These are phyloP conservation scores for Actinomucor elegans DNA, from an alignment of 371 early-diverging fungal genomes.

Conservation along the genomic window DNA sequence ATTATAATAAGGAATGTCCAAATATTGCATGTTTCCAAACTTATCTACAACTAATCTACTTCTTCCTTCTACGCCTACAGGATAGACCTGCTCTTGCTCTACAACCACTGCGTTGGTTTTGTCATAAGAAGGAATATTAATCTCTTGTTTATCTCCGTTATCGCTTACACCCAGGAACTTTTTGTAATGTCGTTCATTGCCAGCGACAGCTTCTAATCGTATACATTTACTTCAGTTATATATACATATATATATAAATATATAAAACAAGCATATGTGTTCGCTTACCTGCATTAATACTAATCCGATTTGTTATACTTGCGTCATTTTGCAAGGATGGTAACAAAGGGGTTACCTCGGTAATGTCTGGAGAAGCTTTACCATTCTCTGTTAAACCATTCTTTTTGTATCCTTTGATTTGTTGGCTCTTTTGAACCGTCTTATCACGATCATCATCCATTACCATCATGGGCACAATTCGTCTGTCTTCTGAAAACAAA, in stretches of 20 bases:
- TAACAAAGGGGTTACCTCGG: slow-evolving; percentile 1
- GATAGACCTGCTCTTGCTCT: not conserved
- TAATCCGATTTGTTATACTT: too few relatives aligned
- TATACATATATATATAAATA: too few relatives aligned
- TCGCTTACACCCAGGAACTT: slow-evolving; percentile 2
- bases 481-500: slow-evolving; percentile 1
- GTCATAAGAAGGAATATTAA: not conserved
- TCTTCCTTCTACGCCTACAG: not conserved
- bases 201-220: not conserved
- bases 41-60: slow-evolving; percentile 11
- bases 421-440: too few relatives aligned
- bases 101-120: not conserved
- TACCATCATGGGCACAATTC: not conserved
- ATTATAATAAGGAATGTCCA: slow-evolving; percentile 17
- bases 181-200: not conserved
- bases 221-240: too few relatives aligned
- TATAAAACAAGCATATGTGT: too few relatives aligned
- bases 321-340: too few relatives aligned
- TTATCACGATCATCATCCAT: not conserved
- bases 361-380: not conserved
- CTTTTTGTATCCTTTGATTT: too few relatives aligned
- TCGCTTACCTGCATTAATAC: too few relatives aligned
- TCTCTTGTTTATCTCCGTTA: not conserved
- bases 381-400: too few relatives aligned
- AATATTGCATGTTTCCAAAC: slow-evolving; percentile 3